A percentile compares a stretch with the other conserved stretches of the same genome.
Conservation (phyloP, 495 filamentous ascomycete species). For the Parathielavia hyrcaniae region DNA sequence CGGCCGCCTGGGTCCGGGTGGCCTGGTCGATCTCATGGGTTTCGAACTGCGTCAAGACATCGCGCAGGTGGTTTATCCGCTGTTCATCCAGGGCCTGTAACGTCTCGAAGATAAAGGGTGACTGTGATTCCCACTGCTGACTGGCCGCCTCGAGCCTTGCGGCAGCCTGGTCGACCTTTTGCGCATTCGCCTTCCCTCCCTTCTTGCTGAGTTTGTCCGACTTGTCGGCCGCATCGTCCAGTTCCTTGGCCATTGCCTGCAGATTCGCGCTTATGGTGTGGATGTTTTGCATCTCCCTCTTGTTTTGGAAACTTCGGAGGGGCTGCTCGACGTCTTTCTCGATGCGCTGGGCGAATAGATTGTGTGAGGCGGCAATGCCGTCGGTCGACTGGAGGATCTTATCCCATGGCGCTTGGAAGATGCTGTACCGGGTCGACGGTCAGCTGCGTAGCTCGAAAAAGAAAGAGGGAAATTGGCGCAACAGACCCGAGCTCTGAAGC, state of each 20-base stretch:
- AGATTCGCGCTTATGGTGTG: conserved; percentile 77
- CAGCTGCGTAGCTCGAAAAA: conserved; percentile 19
- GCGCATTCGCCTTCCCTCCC: conserved; percentile 69
- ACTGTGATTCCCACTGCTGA: conserved; percentile 90
- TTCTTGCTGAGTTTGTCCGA: conserved; percentile 78
- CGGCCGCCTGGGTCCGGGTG: conserved; percentile 65
- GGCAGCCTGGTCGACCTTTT: conserved; percentile 71
- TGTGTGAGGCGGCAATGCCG: conserved; percentile 75
- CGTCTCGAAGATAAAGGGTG: conserved; percentile 91
- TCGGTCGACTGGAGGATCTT: conserved; percentile 79
- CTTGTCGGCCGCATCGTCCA: conserved; percentile 80
- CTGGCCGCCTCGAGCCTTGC: conserved; percentile 67
- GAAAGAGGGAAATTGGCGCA: conserved; percentile 11
- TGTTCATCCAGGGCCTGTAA: conserved; percentile 88
- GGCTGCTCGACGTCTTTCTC: conserved; percentile 87
- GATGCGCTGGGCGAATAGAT: conserved; percentile 73
- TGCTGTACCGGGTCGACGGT: conserved; percentile 47
- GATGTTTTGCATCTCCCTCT: conserved; percentile 75
- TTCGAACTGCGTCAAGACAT: conserved; percentile 84
- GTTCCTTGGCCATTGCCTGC: conserved; percentile 68
- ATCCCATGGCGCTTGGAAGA: conserved; percentile 89
- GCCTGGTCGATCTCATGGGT: conserved; percentile 90
- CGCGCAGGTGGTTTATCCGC: conserved; percentile 83
- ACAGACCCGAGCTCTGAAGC: conserved; percentile 78
- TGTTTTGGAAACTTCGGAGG: conserved; percentile 65